These are phyloP conservation scores for Suhomyces ambrosiae DNA, from an alignment of 1,139 yeast species.

Conservation along the genomic window DNA sequence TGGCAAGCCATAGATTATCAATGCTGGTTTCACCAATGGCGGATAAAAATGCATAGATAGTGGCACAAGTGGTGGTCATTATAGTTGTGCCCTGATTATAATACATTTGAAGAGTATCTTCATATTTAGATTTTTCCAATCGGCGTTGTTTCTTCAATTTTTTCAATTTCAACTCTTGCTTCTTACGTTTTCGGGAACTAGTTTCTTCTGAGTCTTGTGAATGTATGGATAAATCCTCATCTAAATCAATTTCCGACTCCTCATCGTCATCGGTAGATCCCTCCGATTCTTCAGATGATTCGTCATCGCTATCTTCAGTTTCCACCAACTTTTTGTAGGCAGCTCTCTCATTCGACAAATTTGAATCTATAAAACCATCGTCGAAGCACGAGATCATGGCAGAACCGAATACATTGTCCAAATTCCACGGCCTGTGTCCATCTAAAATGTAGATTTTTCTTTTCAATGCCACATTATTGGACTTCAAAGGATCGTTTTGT, in stretches of 20 bases:
- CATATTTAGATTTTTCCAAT: conserved; percentile 44
- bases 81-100: conserved; percentile 83
- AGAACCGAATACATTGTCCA: conserved; percentile 89
- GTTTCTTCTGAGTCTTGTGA: conserved; percentile 41
- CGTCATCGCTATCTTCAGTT: conserved; percentile 32
- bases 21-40: conserved; percentile 63
- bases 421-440: conserved; percentile 94
- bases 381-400: conserved; percentile 81
- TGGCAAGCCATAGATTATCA: conserved; percentile 80
- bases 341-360: conserved; percentile 50
- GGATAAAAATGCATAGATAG: conserved; percentile 77
- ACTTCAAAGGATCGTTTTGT: conserved; percentile 13
- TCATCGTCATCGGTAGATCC: conserved; percentile 26
- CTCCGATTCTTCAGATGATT: conserved; percentile 33
- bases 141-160: conserved; percentile 35
- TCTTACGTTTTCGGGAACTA: conserved; percentile 33
- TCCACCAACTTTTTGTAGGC: conserved; percentile 57
- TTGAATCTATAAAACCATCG: conserved; percentile 73
- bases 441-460: conserved; percentile 79
- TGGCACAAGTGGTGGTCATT: conserved; percentile 73
- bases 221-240: conserved; percentile 25
- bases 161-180: conserved; percentile 30
- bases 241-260: conserved; percentile 27
- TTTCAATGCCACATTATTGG: conserved; percentile 25
- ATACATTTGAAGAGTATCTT: conserved; percentile 69